These are phyloP conservation scores for Lachancea sp. DNA, from an alignment of 805 yeast species.

Conservation along the genomic window DNA sequence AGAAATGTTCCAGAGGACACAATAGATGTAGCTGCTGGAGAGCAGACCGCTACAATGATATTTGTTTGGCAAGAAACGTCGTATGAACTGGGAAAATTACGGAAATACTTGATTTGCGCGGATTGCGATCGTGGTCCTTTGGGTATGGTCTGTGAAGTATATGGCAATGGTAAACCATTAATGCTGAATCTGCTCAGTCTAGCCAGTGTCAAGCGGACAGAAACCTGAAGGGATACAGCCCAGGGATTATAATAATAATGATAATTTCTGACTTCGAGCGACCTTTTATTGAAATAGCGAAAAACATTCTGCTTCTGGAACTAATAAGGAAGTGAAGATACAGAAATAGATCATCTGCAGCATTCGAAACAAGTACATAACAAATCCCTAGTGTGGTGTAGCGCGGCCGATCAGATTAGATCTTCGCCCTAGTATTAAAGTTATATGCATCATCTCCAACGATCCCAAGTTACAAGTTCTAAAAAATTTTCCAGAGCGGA, in stretches of 20 bases:
- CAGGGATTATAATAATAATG: not conserved
- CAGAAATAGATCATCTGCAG: no score
- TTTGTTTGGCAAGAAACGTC: conserved; percentile 12
- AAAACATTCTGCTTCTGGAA: no score
- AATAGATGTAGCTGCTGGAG: not conserved
- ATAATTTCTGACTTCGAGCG: not conserved
- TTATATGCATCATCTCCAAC: not conserved
- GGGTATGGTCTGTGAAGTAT: conserved; percentile 51
- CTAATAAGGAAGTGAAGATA: no score
- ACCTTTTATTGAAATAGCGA: no score
- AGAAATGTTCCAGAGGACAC: conserved; percentile 26
- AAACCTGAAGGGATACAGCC: not conserved
- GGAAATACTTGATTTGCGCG: conserved; percentile 58
- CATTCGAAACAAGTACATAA: no score
- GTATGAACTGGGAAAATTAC: conserved; percentile 33
- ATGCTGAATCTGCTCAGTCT: conserved; percentile 41
- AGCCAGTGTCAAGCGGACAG: conserved; percentile 35
- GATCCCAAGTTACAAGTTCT: not conserved
- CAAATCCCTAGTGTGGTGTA: no score
- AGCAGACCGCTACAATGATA: conserved; percentile 8
- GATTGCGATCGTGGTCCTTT: conserved; percentile 76
- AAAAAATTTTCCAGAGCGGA: conserved; percentile 4
- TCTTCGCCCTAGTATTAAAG: not conserved
- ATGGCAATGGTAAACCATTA: conserved; percentile 12
- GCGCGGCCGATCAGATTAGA: no score